phyloP scores from a whole-genome alignment of 106 monocot species.

The Phalaenopsis equestris region DNA sequence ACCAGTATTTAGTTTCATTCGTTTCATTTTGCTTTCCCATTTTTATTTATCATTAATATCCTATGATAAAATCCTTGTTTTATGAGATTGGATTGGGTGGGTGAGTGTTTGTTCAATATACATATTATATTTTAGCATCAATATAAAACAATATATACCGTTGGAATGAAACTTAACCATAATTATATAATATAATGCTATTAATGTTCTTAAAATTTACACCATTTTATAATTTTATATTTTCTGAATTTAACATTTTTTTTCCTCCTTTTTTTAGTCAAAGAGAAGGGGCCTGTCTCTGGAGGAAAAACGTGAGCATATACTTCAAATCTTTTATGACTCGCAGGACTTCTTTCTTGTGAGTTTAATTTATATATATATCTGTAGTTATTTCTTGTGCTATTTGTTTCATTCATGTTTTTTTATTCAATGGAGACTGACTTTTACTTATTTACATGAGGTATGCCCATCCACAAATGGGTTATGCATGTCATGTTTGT shows the following conservation, averaged over 20 bases:
- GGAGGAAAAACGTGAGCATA: constrained; percentile 94
- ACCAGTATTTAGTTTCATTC: too few relatives aligned
- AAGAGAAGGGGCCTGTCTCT: constrained; percentile 94
- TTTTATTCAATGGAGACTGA: background rate
- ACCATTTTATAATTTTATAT: background rate
- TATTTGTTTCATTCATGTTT: too few relatives aligned
- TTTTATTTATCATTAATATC: too few relatives aligned
- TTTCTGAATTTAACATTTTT: background rate
- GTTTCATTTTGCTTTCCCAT: too few relatives aligned
- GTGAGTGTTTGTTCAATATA: background rate
- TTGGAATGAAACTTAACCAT: background rate
- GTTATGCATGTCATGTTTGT: background rate
- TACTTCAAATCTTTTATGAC: constrained; percentile 92
- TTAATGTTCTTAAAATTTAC: background rate
- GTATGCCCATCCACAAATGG: background rate
- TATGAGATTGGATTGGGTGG: too few relatives aligned
- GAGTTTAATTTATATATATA: constrained; percentile 11
- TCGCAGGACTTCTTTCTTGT: constrained; percentile 90
- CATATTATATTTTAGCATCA: background rate
- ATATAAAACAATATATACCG: background rate
- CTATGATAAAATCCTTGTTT: too few relatives aligned
- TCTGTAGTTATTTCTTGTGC: too few relatives aligned
- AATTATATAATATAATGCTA: background rate
- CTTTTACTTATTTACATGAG: background rate
- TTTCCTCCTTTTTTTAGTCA: constrained; percentile 35